phyloP scores from a whole-genome alignment of 176 grass and related monocot species.

The Themeda triandra region DNA sequence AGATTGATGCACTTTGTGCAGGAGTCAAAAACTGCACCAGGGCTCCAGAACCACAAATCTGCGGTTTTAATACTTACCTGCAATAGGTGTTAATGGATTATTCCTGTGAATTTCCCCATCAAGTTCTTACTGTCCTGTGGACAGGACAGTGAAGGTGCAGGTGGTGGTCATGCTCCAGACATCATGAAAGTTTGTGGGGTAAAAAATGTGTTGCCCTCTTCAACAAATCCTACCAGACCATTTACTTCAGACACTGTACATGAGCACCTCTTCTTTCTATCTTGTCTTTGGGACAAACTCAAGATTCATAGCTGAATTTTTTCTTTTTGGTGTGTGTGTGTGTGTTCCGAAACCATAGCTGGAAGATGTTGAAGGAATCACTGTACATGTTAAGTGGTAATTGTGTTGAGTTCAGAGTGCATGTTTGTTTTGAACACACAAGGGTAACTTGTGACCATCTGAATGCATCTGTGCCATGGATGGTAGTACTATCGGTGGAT shows the following conservation, averaged over 20 bases:
- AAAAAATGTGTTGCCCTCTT: constrained; percentile 97
- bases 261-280: constrained; percentile 41
- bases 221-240: constrained; percentile 94
- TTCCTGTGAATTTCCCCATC: not conserved
- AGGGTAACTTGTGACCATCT: no score
- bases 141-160: constrained; percentile 98
- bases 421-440: no score
- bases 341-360: no score
- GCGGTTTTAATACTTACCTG: not conserved
- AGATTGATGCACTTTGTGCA: no score
- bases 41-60: not conserved
- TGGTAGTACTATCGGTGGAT: not conserved
- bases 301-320: no score
- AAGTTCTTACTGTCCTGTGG: constrained; percentile 22
- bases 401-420: not conserved
- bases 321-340: no score
- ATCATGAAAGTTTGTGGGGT: constrained; percentile 98
- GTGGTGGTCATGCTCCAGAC: constrained; percentile 97
- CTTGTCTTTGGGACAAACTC: no score
- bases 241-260: constrained; percentile 93
- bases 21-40: not conserved
- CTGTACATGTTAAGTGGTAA: not conserved
- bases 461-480: not conserved
- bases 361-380: not conserved
- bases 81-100: not conserved